These are phyloP conservation scores for Penicillium goetzii DNA, from an alignment of 495 filamentous ascomycete species.

Conservation along the genomic window DNA sequence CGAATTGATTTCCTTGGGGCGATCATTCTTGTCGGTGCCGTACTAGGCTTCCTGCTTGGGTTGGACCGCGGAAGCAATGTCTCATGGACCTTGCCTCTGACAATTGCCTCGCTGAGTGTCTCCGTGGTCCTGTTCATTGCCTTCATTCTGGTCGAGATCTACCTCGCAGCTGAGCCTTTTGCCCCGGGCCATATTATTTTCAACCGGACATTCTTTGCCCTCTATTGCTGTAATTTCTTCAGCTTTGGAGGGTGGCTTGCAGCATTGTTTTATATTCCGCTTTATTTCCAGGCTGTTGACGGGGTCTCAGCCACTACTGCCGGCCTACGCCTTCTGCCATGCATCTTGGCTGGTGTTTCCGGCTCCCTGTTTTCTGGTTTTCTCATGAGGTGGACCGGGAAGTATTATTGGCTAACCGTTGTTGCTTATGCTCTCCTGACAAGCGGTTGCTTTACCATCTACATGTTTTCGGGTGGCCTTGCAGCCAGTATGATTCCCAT, in stretches of 20 bases:
- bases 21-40: slow-evolving; percentile 67
- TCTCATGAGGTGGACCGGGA: slow-evolving; percentile 76
- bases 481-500: slow-evolving; percentile 51
- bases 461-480: slow-evolving; percentile 62
- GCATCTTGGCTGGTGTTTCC: slow-evolving; percentile 62
- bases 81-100: slow-evolving; percentile 64
- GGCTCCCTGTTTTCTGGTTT: slow-evolving; percentile 72
- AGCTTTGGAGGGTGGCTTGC: slow-evolving; percentile 68
- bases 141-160: slow-evolving; percentile 73
- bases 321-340: slow-evolving; percentile 69
- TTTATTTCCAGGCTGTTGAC: slow-evolving; percentile 78
- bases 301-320: slow-evolving; percentile 66
- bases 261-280: slow-evolving; percentile 72
- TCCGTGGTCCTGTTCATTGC: slow-evolving; percentile 64
- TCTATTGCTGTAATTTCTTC: slow-evolving; percentile 78
- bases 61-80: slow-evolving; percentile 80
- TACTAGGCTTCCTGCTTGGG: slow-evolving; percentile 72
- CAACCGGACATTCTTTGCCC: slow-evolving; percentile 66
- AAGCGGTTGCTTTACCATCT: slow-evolving; percentile 56
- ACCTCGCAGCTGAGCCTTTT: slow-evolving; percentile 75
- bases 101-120: slow-evolving; percentile 59
- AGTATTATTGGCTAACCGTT: slow-evolving; percentile 77
- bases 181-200: slow-evolving; percentile 82
- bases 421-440: slow-evolving; percentile 56
- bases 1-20: slow-evolving; percentile 83